Base-by-base conservation (phyloP, 306 rosid species). In the Astragalus membranaceus region DNA sequence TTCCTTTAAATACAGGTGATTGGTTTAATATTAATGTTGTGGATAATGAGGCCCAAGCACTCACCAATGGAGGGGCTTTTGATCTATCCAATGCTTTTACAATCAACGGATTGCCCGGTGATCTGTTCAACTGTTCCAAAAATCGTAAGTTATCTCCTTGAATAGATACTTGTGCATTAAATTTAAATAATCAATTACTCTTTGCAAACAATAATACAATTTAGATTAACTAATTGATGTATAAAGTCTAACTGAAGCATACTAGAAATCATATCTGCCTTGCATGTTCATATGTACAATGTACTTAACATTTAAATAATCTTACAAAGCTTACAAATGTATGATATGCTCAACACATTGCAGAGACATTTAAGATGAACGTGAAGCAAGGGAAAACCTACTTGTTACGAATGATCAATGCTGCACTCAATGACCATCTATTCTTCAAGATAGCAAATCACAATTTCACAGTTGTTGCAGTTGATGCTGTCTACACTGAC, bases 101-200 rank as follows among this genome's bases (percentile, higher is more conserved):
- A 9, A 86, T 85, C 46, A 88, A 88, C 55, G 95, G 91, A 15
- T 54, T 64, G 30, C 85, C 95, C 0, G 91, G 95, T 29, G 78
- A 86, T 74, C 73, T 86, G n/a, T 88, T 62, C 64, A 14, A 60
- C 0, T 85, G 88, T 79, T 75, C 89, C 11, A 15, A 73, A 73
- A 54, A 70, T 5, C 61, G 77, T 73, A 50, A 2, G 32, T 64
- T 39, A 39, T 39, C 11, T 39, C 44, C 44, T 8, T 41, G 14
- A 3, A 33, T 42, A 42, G 8, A 39, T 39, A 39, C 11, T 8
- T 1, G 11, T 8, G 10, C 44, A 39, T 39, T 5, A 35, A 6
- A 35, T 35, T 5, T 5, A 35, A 35, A 35, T 7, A 5, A 35
- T 2, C 8, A 35, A 35, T 5, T 35, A 35, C 39, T 1, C 8